Evolutionary conservation across 179 eudicot species (phyloP), one percentile per base, ranked within the genome.

Genomic region (Beta macrorhiza): DNA sequence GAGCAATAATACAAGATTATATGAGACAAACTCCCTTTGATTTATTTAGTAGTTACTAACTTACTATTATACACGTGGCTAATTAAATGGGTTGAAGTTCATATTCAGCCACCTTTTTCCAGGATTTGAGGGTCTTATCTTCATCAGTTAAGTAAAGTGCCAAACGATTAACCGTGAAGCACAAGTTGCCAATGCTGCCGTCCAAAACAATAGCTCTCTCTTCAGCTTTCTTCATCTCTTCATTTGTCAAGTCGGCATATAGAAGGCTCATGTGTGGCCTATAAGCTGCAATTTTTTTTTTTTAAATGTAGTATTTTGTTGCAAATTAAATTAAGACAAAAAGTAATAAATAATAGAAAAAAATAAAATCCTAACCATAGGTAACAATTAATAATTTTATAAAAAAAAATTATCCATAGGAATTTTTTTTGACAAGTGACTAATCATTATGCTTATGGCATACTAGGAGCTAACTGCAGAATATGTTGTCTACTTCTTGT

Each of bases 221-320:
- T 76, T 83, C 91, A 75, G 95, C 97, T 75, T 79, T 90, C 84
- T 89, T 92, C 86, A 92, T 95, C 87, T 91, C 95, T 72, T 93
- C 98, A 1, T 95, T 92, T 11, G 90, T 85, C 76, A 93, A 83
- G 81, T 95, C 97, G 2, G 85, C 93, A 69, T 95, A 95, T 0
- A 93, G 89, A 75, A 95, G 88, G 88, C 98, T 95, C 89, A 93
- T 80, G 90, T 95, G 99, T 32, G 99, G 99, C 97, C 91, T 93
- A 82, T 95, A 95, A 76, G 98, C 99, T 95, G 93, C 90, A 84
- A 71, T n/a, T 76, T 1, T 0, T 2, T 2, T 2, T 37, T 37
- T 37, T 0, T 0, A 37, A 37, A 37, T 6, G 53, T 49, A 49
- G 53, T 9, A 5, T 4, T 61, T 4, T 17, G 20, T 17, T 59